Conservation (phyloP, 2,329 filamentous ascomycete genomes). For the Trichoderma sp. region DNA sequence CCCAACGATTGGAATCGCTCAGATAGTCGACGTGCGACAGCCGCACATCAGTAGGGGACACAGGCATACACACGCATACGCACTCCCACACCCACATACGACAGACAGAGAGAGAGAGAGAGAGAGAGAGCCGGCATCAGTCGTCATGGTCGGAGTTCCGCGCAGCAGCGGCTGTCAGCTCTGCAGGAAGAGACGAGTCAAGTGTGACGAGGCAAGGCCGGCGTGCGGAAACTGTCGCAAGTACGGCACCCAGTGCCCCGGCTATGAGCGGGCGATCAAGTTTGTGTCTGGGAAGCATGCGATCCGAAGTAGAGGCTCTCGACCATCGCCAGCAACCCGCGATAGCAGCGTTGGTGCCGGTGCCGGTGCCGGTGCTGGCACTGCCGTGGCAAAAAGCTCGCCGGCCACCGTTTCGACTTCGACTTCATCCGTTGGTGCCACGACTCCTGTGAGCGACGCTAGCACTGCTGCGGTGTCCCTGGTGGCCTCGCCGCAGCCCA, state of each 20-base stretch:
- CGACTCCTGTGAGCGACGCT: not conserved
- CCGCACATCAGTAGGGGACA: not conserved
- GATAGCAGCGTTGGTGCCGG: slow-evolving; percentile 15
- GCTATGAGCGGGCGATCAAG: slow-evolving; percentile 44
- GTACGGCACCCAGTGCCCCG: slow-evolving; percentile 43
- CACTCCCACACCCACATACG: not conserved
- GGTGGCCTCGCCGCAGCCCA: slow-evolving; percentile 26
- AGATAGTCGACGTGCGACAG: slow-evolving; percentile 13
- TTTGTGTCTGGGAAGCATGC: slow-evolving; percentile 45
- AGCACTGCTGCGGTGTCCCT: slow-evolving; percentile 22
- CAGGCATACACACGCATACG: not conserved
- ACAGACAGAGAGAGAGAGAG: too few species aligned
- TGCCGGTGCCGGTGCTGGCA: slow-evolving; percentile 23
- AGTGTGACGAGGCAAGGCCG: slow-evolving; percentile 50
- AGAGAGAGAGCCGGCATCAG: not conserved
- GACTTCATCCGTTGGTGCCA: not conserved
- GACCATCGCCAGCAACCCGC: not conserved
- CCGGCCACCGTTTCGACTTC: slow-evolving; percentile 28
- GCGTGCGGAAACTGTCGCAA: slow-evolving; percentile 44
- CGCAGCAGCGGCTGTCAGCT: slow-evolving; percentile 43
- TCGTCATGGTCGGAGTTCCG: slow-evolving; percentile 43
- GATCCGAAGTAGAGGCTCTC: slow-evolving; percentile 37
- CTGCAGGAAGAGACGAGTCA: slow-evolving; percentile 45
- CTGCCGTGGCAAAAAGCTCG: slow-evolving; percentile 28
- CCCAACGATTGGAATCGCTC: not conserved